These are phyloP conservation scores for Metschnikowia kunwiensis DNA, from an alignment of 805 yeast genomes.

Conservation along the genomic window DNA sequence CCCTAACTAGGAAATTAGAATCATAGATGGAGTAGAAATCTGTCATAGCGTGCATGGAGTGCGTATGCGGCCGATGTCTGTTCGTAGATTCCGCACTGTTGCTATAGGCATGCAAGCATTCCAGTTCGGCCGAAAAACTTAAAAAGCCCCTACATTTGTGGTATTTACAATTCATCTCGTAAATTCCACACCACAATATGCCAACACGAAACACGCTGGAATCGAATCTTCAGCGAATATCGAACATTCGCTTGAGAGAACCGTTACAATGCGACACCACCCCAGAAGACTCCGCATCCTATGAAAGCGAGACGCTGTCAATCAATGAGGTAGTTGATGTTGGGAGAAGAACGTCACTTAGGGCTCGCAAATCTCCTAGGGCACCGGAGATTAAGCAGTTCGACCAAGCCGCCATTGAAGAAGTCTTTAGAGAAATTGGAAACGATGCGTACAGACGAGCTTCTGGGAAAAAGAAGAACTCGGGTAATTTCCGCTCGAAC, in stretches of 20 bases:
- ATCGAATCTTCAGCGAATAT: conserved; percentile 10
- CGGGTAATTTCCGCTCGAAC: conserved; percentile 34
- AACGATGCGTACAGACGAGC: conserved; percentile 7
- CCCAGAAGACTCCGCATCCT: conserved; percentile 7
- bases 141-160: not conserved
- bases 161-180: not conserved
- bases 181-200: too few relatives aligned
- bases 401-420: conserved; percentile 11
- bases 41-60: too few relatives aligned
- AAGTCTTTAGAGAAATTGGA: conserved; percentile 11
- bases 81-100: too few relatives aligned
- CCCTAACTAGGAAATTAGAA: too few relatives aligned
- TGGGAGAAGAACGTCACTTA: conserved; percentile 1
- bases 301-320: conserved; percentile 9
- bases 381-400: not conserved
- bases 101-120: conserved; percentile 1
- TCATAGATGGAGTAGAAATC: too few relatives aligned
- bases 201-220: conserved; percentile 5
- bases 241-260: conserved; percentile 6
- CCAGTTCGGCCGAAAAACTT: not conserved
- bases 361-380: not conserved
- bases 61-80: too few relatives aligned
- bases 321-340: not conserved
- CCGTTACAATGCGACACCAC: conserved; percentile 11
- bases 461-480: conserved; percentile 11